Evolutionary conservation across 805 yeast species (phyloP).

Genomic region (Pichia nanzhaoensis): DNA sequence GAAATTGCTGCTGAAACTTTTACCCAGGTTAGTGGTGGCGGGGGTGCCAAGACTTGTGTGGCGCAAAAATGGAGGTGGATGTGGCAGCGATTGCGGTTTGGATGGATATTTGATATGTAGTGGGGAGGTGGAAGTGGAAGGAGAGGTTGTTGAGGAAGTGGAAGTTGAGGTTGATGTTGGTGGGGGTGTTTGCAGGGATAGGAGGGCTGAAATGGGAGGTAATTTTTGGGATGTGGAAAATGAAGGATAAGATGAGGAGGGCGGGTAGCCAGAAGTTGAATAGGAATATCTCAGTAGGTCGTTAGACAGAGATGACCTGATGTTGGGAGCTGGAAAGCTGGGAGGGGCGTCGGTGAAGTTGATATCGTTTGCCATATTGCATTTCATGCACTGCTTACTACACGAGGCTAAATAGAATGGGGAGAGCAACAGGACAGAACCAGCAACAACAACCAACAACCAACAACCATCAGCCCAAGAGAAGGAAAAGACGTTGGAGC

Average conservation of each 20-base stretch:
- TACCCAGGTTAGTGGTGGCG: not conserved
- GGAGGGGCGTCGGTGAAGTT: no score
- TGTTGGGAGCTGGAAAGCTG: not conserved
- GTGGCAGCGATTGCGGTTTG: no score
- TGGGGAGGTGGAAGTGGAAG: not conserved
- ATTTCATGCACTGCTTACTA: no score
- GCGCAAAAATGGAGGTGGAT: conserved; percentile 8
- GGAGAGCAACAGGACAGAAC: no score
- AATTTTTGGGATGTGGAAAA: not conserved
- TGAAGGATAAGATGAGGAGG: not conserved
- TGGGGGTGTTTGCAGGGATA: not conserved
- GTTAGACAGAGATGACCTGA: conserved; percentile 5
- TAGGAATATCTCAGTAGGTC: conserved; percentile 16
- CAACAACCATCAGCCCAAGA: no score
- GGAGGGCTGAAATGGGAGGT: conserved; percentile 6
- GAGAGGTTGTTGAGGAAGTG: not conserved
- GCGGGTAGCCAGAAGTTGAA: conserved; percentile 11
- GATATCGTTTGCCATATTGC: no score
- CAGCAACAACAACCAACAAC: no score
- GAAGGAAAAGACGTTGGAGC: no score
- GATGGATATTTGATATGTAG: not conserved
- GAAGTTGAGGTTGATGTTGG: not conserved
- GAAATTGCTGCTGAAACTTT: not conserved
- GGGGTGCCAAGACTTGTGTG: not conserved
- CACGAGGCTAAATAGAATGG: no score